Conservation (phyloP, 2,329 filamentous ascomycete species). For the Bipolaris zeicola region DNA sequence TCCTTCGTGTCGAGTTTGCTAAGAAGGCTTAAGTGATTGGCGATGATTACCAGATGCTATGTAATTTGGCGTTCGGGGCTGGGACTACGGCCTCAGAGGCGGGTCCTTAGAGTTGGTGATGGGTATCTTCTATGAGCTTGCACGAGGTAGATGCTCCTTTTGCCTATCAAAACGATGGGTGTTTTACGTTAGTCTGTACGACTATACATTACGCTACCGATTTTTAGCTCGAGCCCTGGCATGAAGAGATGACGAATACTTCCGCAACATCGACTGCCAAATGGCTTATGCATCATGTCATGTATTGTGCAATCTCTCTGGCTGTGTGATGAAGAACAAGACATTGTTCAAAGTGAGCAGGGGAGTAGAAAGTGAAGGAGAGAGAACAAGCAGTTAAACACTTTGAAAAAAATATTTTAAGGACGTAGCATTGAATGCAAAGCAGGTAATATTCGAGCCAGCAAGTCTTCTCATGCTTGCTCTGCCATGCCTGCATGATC, state of each 20-base stretch:
- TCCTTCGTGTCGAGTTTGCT: slow-evolving; percentile 84
- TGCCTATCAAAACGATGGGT: slow-evolving; percentile 7
- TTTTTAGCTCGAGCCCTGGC: background rate
- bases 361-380: background rate
- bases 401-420: background rate
- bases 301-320: background rate
- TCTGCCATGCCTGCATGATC: background rate
- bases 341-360: background rate
- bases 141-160: slow-evolving; percentile 1
- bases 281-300: background rate
- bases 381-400: background rate
- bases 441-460: background rate
- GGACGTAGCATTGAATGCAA: background rate
- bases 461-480: background rate
- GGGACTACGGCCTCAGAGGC: slow-evolving; percentile 5
- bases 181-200: slow-evolving; percentile 1
- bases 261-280: background rate
- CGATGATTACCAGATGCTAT: slow-evolving; percentile 6
- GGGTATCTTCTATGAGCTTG: slow-evolving; percentile 8
- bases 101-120: slow-evolving; percentile 4
- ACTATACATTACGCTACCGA: background rate
- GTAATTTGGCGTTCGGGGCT: slow-evolving; percentile 5
- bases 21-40: slow-evolving; percentile 58
- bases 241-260: background rate
- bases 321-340: background rate